phyloP scores from a whole-genome alignment of 2,329 filamentous ascomycete genomes.

The Aspergillus intermedius region DNA sequence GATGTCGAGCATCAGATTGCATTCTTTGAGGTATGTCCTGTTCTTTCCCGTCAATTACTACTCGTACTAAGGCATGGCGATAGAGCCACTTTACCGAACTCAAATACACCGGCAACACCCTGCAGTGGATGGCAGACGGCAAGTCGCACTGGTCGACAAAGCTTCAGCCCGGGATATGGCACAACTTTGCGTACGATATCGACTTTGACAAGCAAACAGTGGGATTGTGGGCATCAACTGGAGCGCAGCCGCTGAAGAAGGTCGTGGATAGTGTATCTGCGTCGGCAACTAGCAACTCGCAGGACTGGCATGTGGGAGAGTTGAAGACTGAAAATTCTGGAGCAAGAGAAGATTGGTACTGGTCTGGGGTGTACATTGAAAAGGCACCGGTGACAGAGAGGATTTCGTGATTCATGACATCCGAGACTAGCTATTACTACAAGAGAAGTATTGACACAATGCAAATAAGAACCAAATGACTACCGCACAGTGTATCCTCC shows the following conservation, averaged over 20 bases:
- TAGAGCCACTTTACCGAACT: constrained; percentile 69
- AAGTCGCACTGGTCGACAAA: constrained; percentile 57
- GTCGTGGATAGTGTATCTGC: constrained; percentile 56
- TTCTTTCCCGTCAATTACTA: constrained; percentile 18
- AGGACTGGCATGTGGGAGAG: constrained; percentile 67
- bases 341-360: constrained; percentile 60
- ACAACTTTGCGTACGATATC: constrained; percentile 69
- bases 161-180: constrained; percentile 60
- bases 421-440: not conserved
- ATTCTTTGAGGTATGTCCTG: constrained; percentile 41
- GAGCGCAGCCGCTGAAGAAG: constrained; percentile 50
- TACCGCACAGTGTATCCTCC: constrained; percentile 45
- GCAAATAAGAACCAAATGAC: constrained; percentile 1
- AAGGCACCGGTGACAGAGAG: constrained; percentile 42
- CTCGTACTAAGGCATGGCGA: constrained; percentile 26
- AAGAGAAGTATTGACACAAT: not conserved
- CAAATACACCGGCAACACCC: constrained; percentile 53
- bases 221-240: constrained; percentile 64
- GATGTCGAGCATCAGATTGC: constrained; percentile 62
- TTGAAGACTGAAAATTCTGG: constrained; percentile 58
- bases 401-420: not conserved
- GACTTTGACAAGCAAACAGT: constrained; percentile 59
- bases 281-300: constrained; percentile 59
- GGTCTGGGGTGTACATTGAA: constrained; percentile 66
- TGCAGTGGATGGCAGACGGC: constrained; percentile 60